These are phyloP conservation scores for Nelumbo lutea DNA, from an alignment of 164 flowering plant species.

Conservation along the genomic window DNA sequence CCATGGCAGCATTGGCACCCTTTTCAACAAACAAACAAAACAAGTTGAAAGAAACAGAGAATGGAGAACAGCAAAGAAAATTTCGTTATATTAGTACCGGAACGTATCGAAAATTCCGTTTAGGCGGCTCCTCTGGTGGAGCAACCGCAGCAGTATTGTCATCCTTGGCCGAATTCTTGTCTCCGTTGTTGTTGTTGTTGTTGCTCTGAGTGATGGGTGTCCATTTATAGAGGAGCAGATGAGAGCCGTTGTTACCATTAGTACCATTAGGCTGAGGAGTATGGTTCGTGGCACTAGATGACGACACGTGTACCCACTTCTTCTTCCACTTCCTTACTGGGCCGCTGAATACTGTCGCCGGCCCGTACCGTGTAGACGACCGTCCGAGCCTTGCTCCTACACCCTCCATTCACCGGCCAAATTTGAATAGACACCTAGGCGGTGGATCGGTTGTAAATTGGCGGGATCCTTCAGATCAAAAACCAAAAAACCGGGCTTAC, in stretches of 20 bases:
- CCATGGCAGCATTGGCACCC: background rate
- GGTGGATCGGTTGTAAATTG: background rate
- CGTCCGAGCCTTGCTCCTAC: constrained; percentile 93
- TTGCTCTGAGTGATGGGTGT: constrained; percentile 51
- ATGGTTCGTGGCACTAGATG: constrained; percentile 27
- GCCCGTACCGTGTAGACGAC: constrained; percentile 82
- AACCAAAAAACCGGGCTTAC: background rate
- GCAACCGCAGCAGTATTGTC: constrained; percentile 23
- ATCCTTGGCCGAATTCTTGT: constrained; percentile 27
- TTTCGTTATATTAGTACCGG: constrained; percentile 47
- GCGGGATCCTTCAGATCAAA: background rate
- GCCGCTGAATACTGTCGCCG: constrained; percentile 87
- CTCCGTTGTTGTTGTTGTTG: constrained; percentile 17
- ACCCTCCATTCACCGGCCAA: constrained; percentile 62
- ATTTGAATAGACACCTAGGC: background rate
- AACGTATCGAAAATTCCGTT: constrained; percentile 65
- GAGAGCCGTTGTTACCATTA: constrained; percentile 59
- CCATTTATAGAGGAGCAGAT: constrained; percentile 84
- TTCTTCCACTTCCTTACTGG: constrained; percentile 98
- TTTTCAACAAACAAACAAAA: too few relatives aligned
- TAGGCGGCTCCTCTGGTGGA: constrained; percentile 53
- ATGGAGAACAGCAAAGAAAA: background rate
- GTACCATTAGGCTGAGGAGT: constrained; percentile 11
- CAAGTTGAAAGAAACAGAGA: background rate
- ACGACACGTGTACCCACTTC: constrained; percentile 73